Conservation (phyloP, 192 early-diverging fungal species). For the Gaertneriomyces sp. region DNA sequence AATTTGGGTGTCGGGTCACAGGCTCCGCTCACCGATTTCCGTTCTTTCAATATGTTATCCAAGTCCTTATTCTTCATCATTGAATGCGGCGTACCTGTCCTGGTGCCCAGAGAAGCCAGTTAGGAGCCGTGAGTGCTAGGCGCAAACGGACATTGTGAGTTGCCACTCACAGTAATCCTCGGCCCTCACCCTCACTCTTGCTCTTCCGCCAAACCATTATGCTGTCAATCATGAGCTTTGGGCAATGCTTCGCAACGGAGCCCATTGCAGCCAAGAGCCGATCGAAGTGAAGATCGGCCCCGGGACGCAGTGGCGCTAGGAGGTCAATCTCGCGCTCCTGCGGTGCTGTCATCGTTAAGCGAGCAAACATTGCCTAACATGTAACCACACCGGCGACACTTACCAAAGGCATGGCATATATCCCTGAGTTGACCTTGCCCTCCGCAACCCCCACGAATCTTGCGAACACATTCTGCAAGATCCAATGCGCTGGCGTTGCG, state of each 20-base stretch:
- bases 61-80: slow-evolving; percentile 44
- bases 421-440: slow-evolving; percentile 18
- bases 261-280: slow-evolving; percentile 74
- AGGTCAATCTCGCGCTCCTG: slow-evolving; percentile 35
- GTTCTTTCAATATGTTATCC: slow-evolving; percentile 56
- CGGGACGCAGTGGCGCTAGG: slow-evolving; percentile 29
- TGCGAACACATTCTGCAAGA: slow-evolving; percentile 28
- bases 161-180: slow-evolving; percentile 39
- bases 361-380: not conserved
- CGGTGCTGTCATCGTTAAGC: not conserved
- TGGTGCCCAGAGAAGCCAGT: too few species aligned
- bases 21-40: slow-evolving; percentile 55
- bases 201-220: slow-evolving; percentile 55
- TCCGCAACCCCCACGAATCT: slow-evolving; percentile 29
- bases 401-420: slow-evolving; percentile 23
- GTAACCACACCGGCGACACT: not conserved
- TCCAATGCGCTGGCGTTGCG: slow-evolving; percentile 19
- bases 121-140: too few species aligned
- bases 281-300: slow-evolving; percentile 74
- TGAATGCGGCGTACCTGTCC: slow-evolving; percentile 22
- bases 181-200: slow-evolving; percentile 34
- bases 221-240: slow-evolving; percentile 69
- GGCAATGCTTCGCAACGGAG: slow-evolving; percentile 75
- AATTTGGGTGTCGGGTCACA: too few species aligned
- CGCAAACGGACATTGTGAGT: too few species aligned